phyloP scores from a whole-genome alignment of 345 rosid species.

The Passiflora organensis region DNA sequence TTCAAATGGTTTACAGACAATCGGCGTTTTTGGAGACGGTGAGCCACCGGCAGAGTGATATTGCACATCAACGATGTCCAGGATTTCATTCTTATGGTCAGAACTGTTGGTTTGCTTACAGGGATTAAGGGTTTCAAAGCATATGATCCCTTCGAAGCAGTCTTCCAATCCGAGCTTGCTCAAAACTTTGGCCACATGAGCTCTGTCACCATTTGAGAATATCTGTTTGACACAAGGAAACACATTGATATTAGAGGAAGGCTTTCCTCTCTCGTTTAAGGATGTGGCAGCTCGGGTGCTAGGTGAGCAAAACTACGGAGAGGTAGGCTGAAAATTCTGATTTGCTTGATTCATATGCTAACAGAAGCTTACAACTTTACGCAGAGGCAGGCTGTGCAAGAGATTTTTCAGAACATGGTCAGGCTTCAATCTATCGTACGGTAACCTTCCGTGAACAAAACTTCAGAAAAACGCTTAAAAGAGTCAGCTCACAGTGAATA shows the following conservation, averaged over 20 bases:
- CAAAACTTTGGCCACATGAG: conserved; percentile 46
- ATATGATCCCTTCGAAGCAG: conserved; percentile 73
- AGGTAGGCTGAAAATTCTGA: too few relatives aligned
- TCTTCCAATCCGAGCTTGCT: conserved; percentile 57
- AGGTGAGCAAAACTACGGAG: too few relatives aligned
- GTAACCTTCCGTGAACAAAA: conserved; percentile 24
- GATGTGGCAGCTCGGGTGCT: too few relatives aligned
- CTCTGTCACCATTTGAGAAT: conserved; percentile 73
- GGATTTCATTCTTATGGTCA: neutral
- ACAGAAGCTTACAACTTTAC: conserved; percentile 17
- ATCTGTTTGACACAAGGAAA: conserved; percentile 30
- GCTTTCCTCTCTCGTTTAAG: too few relatives aligned
- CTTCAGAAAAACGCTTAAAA: conserved; percentile 1
- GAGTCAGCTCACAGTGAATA: neutral
- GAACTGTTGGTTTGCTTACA: neutral
- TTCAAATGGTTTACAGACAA: conserved; percentile 20
- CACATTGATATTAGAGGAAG: too few relatives aligned
- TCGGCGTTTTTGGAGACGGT: conserved; percentile 7
- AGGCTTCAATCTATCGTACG: conserved; percentile 18
- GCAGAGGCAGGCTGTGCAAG: conserved; percentile 14
- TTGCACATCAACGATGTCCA: neutral
- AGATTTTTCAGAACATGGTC: conserved; percentile 19
- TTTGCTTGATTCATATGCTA: neutral
- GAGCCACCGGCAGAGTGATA: neutral
- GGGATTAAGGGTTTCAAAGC: conserved; percentile 81